A percentile compares a stretch with the other conserved stretches of the same genome.
These are phyloP conservation scores for Letharia columbiana DNA, from an alignment of 495 filamentous ascomycete genomes.

Conservation along the genomic window DNA sequence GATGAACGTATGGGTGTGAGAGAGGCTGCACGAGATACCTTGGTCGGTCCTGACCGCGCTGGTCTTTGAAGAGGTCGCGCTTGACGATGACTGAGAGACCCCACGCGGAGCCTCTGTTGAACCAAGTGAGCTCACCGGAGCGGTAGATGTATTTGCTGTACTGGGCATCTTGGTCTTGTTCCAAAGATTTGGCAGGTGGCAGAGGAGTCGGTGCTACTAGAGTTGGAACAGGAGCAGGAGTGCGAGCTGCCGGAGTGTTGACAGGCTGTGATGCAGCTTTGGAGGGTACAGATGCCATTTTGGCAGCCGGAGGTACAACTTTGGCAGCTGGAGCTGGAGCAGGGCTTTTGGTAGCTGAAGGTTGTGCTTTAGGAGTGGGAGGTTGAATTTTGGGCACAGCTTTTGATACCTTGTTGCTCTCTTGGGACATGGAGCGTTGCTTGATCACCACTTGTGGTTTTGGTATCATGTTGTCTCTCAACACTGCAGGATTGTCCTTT, in stretches of 20 bases:
- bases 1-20: constrained; percentile 39
- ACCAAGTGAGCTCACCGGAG: constrained; percentile 53
- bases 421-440: constrained; percentile 21
- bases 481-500: constrained; percentile 18
- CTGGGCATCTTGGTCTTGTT: constrained; percentile 38
- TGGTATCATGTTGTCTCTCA: neutral
- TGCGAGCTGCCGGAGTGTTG: constrained; percentile 10
- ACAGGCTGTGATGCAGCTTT: constrained; percentile 12
- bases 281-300: constrained; percentile 9
- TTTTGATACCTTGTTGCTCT: constrained; percentile 12
- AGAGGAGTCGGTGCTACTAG: constrained; percentile 28
- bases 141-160: constrained; percentile 45
- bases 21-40: constrained; percentile 44
- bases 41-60: constrained; percentile 24
- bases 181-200: constrained; percentile 32
- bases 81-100: constrained; percentile 45
- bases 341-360: neutral
- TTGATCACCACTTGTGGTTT: constrained; percentile 26
- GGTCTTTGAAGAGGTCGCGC: constrained; percentile 24
- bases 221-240: constrained; percentile 7
- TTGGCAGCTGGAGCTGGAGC: constrained; percentile 9
- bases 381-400: constrained; percentile 10
- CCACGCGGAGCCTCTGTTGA: constrained; percentile 47
- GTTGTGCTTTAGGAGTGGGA: constrained; percentile 5
- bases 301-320: constrained; percentile 3